Evolutionary conservation across 164 flowering plant species (phyloP).

Genomic region (Nymphaea colorata): DNA sequence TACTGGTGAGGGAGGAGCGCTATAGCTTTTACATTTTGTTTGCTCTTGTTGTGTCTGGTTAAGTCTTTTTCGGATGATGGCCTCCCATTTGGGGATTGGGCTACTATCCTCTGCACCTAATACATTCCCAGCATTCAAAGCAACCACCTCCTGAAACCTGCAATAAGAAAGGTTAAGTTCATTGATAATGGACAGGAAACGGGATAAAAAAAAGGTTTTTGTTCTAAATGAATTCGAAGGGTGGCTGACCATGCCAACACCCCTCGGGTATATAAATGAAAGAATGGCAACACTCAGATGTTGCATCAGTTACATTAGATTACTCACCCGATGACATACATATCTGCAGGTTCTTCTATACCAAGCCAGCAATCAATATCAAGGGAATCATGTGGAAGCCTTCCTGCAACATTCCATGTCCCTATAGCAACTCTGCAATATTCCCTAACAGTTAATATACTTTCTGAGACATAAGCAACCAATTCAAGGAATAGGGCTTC

Average conservation of each 20-base stretch:
- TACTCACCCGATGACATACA: slow-evolving; percentile 79
- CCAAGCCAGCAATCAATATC: slow-evolving; percentile 88
- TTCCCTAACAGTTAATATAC: slow-evolving; percentile 4
- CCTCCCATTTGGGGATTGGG: slow-evolving; percentile 91
- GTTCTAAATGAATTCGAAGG: too few relatives aligned
- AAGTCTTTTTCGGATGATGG: slow-evolving; percentile 66
- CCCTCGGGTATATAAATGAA: too few relatives aligned
- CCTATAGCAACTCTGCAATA: slow-evolving; percentile 58
- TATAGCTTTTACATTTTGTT: slow-evolving; percentile 53
- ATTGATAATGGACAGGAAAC: neutral
- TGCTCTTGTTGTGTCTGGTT: slow-evolving; percentile 56
- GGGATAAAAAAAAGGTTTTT: too few relatives aligned
- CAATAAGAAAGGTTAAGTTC: neutral
- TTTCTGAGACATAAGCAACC: neutral
- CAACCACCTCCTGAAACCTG: slow-evolving; percentile 68
- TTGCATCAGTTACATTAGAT: neutral
- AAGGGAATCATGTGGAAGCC: slow-evolving; percentile 51
- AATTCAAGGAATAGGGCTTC: too few relatives aligned
- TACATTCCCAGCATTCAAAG: slow-evolving; percentile 49
- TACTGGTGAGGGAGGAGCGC: slow-evolving; percentile 91
- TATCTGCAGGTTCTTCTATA: slow-evolving; percentile 63
- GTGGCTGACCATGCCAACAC: too few relatives aligned
- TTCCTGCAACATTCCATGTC: slow-evolving; percentile 98
- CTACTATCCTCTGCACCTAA: slow-evolving; percentile 39
- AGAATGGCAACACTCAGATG: too few relatives aligned